Evolutionary conservation across 2,329 filamentous ascomycete genomes (phyloP).

Genomic region (Colletotrichum viniferum): DNA sequence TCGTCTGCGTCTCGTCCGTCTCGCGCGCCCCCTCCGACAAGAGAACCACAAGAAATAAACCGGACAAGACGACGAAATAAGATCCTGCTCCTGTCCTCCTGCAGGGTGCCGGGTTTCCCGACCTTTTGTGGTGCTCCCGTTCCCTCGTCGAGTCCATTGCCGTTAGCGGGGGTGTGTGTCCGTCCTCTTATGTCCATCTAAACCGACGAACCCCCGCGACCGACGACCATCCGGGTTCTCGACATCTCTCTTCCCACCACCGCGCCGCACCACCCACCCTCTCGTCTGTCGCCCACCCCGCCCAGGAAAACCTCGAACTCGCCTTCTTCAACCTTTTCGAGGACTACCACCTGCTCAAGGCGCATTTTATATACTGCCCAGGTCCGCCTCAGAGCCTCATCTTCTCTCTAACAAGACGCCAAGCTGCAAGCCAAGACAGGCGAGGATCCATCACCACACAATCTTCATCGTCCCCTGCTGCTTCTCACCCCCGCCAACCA

Average conservation of each 20-base stretch:
- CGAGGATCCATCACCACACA: not conserved
- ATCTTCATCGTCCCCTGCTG: not conserved
- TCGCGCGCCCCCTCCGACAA: not conserved
- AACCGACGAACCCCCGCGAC: not conserved
- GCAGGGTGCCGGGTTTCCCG: constrained; percentile 12
- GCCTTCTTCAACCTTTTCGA: not conserved
- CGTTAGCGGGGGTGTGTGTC: not conserved
- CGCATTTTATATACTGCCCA: constrained; percentile 14
- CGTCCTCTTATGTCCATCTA: constrained; percentile 12
- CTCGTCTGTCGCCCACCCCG: not conserved
- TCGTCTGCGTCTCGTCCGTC: not conserved
- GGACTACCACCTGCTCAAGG: not conserved
- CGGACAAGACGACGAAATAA: not conserved
- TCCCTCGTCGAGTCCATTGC: constrained; percentile 3
- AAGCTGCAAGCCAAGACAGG: constrained; percentile 18
- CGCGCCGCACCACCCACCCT: not conserved
- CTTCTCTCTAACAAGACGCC: constrained; percentile 9
- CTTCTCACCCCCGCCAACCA: not conserved
- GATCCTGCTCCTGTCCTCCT: not conserved
- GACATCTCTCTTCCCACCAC: not conserved
- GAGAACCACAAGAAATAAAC: not conserved
- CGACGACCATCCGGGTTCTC: constrained; percentile 17
- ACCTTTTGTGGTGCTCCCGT: constrained; percentile 3
- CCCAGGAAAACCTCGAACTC: not conserved
- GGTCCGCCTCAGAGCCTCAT: not conserved